Evolutionary conservation across 1,284 basidiomycete genomes (phyloP).

Genomic region (Cryptococcus sp.): DNA sequence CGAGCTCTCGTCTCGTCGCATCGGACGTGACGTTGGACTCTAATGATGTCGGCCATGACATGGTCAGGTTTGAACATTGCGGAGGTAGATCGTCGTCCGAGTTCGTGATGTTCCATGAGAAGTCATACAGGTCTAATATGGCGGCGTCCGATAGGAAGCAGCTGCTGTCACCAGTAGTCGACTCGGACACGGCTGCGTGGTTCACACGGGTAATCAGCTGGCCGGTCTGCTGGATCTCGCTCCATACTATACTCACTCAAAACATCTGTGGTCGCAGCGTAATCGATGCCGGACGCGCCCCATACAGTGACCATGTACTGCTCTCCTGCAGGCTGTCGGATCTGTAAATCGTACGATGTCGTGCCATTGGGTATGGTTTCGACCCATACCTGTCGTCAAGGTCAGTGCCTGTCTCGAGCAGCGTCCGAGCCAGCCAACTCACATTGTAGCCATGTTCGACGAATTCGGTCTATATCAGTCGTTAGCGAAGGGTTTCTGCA

Average conservation of each 20-base stretch:
- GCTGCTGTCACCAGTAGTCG: constrained; percentile 18
- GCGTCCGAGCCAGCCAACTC: background rate
- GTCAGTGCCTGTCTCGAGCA: constrained; percentile 1
- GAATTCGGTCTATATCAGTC: constrained; percentile 34
- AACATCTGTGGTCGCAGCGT: constrained; percentile 48
- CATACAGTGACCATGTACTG: constrained; percentile 49
- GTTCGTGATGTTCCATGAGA: constrained; percentile 47
- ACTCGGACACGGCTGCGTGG: constrained; percentile 30
- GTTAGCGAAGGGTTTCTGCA: background rate
- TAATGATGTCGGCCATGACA: constrained; percentile 49
- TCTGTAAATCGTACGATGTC: constrained; percentile 36
- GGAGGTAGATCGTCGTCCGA: constrained; percentile 32
- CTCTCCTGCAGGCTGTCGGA: constrained; percentile 40
- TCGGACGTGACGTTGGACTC: constrained; percentile 37
- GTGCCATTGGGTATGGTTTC: constrained; percentile 38
- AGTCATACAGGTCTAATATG: constrained; percentile 46
- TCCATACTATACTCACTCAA: constrained; percentile 40
- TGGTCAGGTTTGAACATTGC: constrained; percentile 48
- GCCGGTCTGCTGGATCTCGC: background rate
- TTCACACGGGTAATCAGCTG: background rate
- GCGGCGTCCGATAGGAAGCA: constrained; percentile 42
- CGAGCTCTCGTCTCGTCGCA: constrained; percentile 8
- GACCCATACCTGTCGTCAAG: constrained; percentile 40
- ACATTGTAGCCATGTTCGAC: constrained; percentile 49
- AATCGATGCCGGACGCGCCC: constrained; percentile 46